phyloP scores from a whole-genome alignment of 441 rosid species.

The Lepidium campestre region DNA sequence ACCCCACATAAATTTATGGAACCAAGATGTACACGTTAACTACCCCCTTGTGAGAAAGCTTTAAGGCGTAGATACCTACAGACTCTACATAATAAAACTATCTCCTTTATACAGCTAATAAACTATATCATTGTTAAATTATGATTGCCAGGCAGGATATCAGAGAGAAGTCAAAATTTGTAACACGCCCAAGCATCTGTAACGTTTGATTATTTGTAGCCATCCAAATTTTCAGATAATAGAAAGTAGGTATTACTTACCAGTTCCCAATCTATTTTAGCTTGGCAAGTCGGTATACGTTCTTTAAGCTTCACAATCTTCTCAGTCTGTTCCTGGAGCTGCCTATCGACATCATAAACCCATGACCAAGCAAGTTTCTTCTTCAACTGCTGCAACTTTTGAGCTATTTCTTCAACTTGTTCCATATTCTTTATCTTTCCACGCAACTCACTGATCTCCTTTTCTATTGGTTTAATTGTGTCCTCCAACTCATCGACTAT shows the following conservation, averaged over 20 bases:
- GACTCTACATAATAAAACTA: neutral
- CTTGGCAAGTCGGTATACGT: slow-evolving; percentile 82
- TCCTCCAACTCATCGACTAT: slow-evolving; percentile 64
- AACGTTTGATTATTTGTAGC: neutral
- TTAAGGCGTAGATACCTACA: neutral
- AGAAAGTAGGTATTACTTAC: slow-evolving; percentile 44
- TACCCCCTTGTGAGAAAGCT: neutral
- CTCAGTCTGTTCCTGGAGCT: slow-evolving; percentile 46
- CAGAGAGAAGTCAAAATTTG: neutral
- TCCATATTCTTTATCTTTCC: slow-evolving; percentile 78
- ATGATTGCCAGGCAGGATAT: neutral
- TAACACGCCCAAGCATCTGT: neutral
- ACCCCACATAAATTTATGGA: neutral
- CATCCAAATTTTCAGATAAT: neutral
- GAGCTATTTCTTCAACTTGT: slow-evolving; percentile 71
- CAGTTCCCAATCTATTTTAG: slow-evolving; percentile 57
- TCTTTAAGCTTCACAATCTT: slow-evolving; percentile 60
- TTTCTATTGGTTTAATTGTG: slow-evolving; percentile 65
- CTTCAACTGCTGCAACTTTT: slow-evolving; percentile 56
- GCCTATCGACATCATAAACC: slow-evolving; percentile 76
- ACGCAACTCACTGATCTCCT: slow-evolving; percentile 61
- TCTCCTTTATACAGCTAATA: neutral
- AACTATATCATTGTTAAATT: neutral
- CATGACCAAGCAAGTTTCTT: slow-evolving; percentile 96
- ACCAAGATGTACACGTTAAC: neutral